Evolutionary conservation across 2,329 filamentous ascomycete genomes (phyloP), one percentile per base, ranked within the genome.

Genomic region (Lasiodiplodia sp.): DNA sequence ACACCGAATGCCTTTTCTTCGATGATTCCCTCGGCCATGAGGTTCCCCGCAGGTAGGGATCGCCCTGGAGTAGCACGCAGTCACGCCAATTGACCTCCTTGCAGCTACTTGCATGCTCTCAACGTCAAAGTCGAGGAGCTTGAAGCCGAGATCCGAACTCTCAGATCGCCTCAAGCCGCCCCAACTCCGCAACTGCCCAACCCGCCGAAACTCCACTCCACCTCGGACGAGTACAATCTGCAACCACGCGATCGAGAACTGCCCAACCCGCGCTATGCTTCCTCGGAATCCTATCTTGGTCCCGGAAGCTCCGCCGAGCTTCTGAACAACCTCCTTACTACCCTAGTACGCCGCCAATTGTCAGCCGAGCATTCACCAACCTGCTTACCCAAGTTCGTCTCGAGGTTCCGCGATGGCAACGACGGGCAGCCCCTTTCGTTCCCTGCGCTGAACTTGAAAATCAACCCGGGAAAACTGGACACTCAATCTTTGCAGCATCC

Each of bases 31-130:
- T 68, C 4, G 56, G 57, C 21, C 56, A 63, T 37, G 66, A 68
- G 23, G 66, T 68, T 18, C 66, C 66, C 10, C 47, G 66, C 14
- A 68, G 66, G 66, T 68, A 25, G 6, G 25, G 3, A 34, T 25
- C 21, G 18, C 18, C 7, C 8, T 18, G 31, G 16, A 18, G 23
- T 11, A 7, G 52, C 34, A 8, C 16, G 8, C 31, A 5, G 34
- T 40, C 31, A 40, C 51, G 1, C 40, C 23, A 14, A 12, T 47
- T 56, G 38, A 67, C 47, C 4, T 16, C 11, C 8, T 21, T 34
- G 21, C 56, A 68, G 66, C 57, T 68, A 68, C 37, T n/a, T 68
- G 31, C 66, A 68, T 37, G 66, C 66, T 2, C 49, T 68, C 10
- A 62, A 44, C 44, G 57, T 60, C 51, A 68, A 56, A n/a, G 56